Percentiles rank a stretch among this genome's conserved stretches.
phyloP scores from a whole-genome alignment of 129 eudicot genomes.

The Flaveria bidentis region DNA sequence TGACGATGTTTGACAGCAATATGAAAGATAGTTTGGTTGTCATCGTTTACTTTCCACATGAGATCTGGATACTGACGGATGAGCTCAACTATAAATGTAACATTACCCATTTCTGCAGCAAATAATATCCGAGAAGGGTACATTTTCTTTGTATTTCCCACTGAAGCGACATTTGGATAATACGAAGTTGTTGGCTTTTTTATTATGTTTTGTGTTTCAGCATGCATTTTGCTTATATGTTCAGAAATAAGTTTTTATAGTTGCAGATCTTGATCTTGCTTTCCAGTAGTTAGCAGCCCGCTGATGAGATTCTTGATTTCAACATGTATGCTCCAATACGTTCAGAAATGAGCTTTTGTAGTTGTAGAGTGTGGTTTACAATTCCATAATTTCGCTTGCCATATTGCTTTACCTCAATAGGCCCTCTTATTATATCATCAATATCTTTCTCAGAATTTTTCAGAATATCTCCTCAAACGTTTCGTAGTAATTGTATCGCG shows the following conservation, averaged over 20 bases:
- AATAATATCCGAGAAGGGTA: conserved; percentile 37
- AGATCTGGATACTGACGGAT: conserved; percentile 51
- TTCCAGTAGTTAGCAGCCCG: background rate
- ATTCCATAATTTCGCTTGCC: background rate
- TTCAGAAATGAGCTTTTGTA: conserved; percentile 30
- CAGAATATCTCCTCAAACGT: conserved; percentile 6
- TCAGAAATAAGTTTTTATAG: conserved; percentile 32
- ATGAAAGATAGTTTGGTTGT: conserved; percentile 43
- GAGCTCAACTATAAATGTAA: conserved; percentile 39
- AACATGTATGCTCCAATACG: conserved; percentile 8
- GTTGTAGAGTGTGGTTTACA: conserved; percentile 5
- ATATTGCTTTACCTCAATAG: background rate
- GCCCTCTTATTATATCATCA: conserved; percentile 23
- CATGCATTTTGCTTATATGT: conserved; percentile 24
- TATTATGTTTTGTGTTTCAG: conserved; percentile 27
- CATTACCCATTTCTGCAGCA: conserved; percentile 46
- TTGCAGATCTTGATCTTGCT: conserved; percentile 18
- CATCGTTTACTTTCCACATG: conserved; percentile 49
- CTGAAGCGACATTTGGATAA: background rate
- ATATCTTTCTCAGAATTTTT: conserved; percentile 7
- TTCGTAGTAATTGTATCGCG: conserved; percentile 5
- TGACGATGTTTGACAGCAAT: conserved; percentile 38
- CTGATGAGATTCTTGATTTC: conserved; percentile 14
- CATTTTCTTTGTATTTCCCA: conserved; percentile 10
- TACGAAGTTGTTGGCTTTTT: conserved; percentile 22